Evolutionary conservation across 108 stramenopile genomes (phyloP).

Genomic region (Pseudonitzschia multistriata): DNA sequence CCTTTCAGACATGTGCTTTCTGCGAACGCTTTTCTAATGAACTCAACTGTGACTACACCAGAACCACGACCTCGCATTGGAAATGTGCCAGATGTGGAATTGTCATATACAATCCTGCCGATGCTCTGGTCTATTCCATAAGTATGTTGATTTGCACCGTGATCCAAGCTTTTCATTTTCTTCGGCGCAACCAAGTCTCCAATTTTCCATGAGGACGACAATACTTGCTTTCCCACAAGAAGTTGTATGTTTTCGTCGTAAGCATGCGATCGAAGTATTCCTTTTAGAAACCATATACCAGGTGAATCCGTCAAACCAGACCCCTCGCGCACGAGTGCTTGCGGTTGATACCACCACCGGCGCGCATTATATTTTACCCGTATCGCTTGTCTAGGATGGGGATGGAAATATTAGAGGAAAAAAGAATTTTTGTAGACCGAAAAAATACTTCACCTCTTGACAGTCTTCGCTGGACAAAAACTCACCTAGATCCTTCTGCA

Average conservation of each 20-base stretch:
- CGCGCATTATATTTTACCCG: slow-evolving; percentile 41
- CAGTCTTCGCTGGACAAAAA: slow-evolving; percentile 28
- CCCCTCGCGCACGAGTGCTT: slow-evolving; percentile 36
- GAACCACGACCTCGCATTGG: slow-evolving; percentile 6
- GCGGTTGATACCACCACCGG: slow-evolving; percentile 57
- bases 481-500: slow-evolving; percentile 17
- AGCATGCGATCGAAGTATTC: slow-evolving; percentile 41
- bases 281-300: slow-evolving; percentile 38
- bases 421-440: neutral
- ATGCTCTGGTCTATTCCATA: neutral
- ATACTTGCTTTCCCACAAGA: slow-evolving; percentile 27
- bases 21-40: slow-evolving; percentile 24
- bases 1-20: slow-evolving; percentile 1
- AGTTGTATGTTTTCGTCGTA: slow-evolving; percentile 28
- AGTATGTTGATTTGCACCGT: neutral
- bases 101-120: slow-evolving; percentile 35
- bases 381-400: slow-evolving; percentile 24
- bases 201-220: slow-evolving; percentile 27
- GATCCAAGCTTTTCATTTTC: slow-evolving; percentile 16
- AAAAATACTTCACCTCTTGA: neutral
- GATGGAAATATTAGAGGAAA: neutral
- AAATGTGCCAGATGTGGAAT: slow-evolving; percentile 1
- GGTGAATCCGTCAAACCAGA: slow-evolving; percentile 42
- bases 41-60: slow-evolving; percentile 23
- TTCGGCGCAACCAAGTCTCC: slow-evolving; percentile 46